Base-by-base conservation (phyloP, 805 yeast species). In the Ogataea paraovalis region DNA sequence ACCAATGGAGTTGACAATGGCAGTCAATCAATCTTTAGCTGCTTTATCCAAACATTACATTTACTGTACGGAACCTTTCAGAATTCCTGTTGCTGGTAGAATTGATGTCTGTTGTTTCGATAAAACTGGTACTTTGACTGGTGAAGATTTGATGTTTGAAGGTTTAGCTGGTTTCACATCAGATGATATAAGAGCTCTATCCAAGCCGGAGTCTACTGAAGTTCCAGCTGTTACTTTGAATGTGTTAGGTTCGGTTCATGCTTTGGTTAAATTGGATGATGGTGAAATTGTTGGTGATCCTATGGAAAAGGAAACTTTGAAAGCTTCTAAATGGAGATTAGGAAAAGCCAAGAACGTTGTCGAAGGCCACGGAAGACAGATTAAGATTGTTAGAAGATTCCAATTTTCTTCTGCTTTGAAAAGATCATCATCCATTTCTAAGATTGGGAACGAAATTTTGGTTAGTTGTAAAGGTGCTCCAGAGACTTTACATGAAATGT, bases 231-330 rank as follows among this genome's bases (percentile, higher is more conserved):
- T 79, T 40, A 83, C 96, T 9, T 72, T 81, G 37, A 74, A 78
- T 51, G 89, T 87, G 34, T 76, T 94, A 54, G 98, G 97, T 52
- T 83, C 97, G 48, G 97, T 96, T 32, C 99, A 94, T 67, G 98
- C 99, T 25, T 76, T 94, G 55, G 99, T 94, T 23, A 82, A 83
- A 60, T 75, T 94, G 51, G 97, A 94, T 60, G 96, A 91, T 64
- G 99, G 98, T 58, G 98, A 94, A 53, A 80, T 91, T 57, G 99
- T 94, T 51, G 99, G 99, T 69, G 99, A 94, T 64, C 97, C 99
- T 53, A 92, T 94, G 98, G 99, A 94, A 71, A 89, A 90, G 69
- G 97, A 95, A 23, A 94, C 99, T 45, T 74, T 94, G 58, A 83
- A 82, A 56, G 92, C 96, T 38, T 79, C 94, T 48, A 81, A 82